Conservation (phyloP, 257 asterid species). For the Datura wrightii region DNA sequence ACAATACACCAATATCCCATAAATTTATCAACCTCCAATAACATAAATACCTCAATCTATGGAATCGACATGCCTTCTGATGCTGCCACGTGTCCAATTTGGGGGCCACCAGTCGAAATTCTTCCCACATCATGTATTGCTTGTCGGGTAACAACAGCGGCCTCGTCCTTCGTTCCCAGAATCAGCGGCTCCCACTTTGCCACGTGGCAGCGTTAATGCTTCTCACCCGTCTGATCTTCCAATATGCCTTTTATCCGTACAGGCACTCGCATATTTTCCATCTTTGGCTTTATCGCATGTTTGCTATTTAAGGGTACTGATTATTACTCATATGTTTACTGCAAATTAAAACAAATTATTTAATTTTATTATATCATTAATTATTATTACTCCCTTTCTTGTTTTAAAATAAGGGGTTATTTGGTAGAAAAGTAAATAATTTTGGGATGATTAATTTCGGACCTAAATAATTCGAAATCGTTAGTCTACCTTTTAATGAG, state of each 20-base stretch:
- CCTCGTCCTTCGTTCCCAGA: not conserved
- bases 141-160: conserved; percentile 30
- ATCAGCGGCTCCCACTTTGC: not conserved
- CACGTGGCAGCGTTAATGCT: conserved; percentile 14
- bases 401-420: too few relatives aligned
- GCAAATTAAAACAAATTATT: not conserved
- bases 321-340: not conserved
- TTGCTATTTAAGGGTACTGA: conserved; percentile 38
- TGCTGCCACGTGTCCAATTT: not conserved
- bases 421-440: too few relatives aligned
- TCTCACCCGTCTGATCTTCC: conserved; percentile 30
- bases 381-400: not conserved
- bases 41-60: not conserved
- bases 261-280: conserved; percentile 37
- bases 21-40: conserved; percentile 24
- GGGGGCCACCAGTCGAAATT: not conserved
- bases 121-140: conserved; percentile 31
- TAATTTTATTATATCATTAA: not conserved
- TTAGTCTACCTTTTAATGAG: too few relatives aligned
- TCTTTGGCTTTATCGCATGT: conserved; percentile 42
- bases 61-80: not conserved
- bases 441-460: too few relatives aligned
- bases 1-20: not conserved
- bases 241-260: conserved; percentile 22
- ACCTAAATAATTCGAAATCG: too few relatives aligned